Percentiles rank a stretch among this genome's conserved stretches.
Evolutionary conservation across 306 rosid species (phyloP).

Genomic region (Potentilla sterilis): DNA sequence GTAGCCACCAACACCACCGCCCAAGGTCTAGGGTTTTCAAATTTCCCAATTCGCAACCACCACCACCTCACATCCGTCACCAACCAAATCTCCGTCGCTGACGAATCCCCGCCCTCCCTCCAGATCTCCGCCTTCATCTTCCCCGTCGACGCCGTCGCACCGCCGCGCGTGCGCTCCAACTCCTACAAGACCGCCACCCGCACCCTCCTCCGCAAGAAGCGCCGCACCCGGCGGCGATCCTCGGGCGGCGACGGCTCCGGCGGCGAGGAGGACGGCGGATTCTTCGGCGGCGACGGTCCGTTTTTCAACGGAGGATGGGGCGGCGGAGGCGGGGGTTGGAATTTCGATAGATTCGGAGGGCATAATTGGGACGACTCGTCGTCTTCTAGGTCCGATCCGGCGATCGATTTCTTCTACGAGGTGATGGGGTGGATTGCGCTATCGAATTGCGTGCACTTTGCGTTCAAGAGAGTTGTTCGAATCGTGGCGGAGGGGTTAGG

Average conservation of each 20-base stretch:
- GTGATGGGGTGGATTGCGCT: constrained; percentile 83
- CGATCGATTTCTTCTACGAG: constrained; percentile 79
- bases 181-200: constrained; percentile 41
- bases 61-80: constrained; percentile 8
- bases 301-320: constrained; percentile 46
- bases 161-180: constrained; percentile 59
- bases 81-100: constrained; percentile 19
- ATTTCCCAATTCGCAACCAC: constrained; percentile 43
- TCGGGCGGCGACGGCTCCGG: constrained; percentile 41
- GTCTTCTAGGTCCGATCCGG: constrained; percentile 66
- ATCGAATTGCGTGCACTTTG: constrained; percentile 78
- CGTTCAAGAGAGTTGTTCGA: constrained; percentile 67
- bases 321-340: constrained; percentile 69
- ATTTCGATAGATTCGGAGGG: constrained; percentile 65
- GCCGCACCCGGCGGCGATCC: constrained; percentile 55
- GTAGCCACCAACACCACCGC: constrained; percentile 34
- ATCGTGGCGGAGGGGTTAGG: constrained; percentile 53
- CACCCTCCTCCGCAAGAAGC: constrained; percentile 55
- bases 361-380: constrained; percentile 62
- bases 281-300: constrained; percentile 47
- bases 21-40: constrained; percentile 50
- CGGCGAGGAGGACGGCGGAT: constrained; percentile 39
- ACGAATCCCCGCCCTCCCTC: constrained; percentile 31
- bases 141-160: constrained; percentile 63
- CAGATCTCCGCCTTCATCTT: constrained; percentile 61